Percentiles rank a stretch among this genome's conserved stretches.
These are phyloP conservation scores for Cytospora mali DNA, from an alignment of 2,329 filamentous ascomycete genomes.

Conservation along the genomic window DNA sequence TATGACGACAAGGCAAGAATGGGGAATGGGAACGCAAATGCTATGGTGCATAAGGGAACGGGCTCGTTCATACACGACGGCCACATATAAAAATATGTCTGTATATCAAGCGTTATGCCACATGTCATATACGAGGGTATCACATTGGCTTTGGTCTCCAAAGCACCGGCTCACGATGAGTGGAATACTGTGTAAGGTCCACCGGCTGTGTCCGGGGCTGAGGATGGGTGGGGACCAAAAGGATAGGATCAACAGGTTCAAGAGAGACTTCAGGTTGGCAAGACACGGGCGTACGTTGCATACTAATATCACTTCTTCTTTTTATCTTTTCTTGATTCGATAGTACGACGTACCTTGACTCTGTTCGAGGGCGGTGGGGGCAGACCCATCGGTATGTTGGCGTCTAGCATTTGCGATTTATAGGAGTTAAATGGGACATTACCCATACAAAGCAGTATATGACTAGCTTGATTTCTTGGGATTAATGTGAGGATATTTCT, in stretches of 20 bases:
- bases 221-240: neutral
- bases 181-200: neutral
- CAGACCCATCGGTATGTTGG: constrained; percentile 1
- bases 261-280: constrained; percentile 11
- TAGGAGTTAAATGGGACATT: neutral
- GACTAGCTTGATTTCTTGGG: neutral
- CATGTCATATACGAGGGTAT: constrained; percentile 22
- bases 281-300: constrained; percentile 19
- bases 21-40: neutral
- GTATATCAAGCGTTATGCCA: constrained; percentile 22
- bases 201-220: neutral
- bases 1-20: neutral
- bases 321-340: constrained; percentile 18
- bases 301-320: constrained; percentile 25
- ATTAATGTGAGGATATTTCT: neutral
- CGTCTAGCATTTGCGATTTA: constrained; percentile 15
- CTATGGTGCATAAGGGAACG: neutral
- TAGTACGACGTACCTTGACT: neutral
- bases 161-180: neutral
- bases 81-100: constrained; percentile 24
- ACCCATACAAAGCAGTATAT: neutral
- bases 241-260: constrained; percentile 4
- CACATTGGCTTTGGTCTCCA: constrained; percentile 2
- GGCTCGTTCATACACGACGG: neutral
- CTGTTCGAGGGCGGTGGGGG: neutral